phyloP scores from a whole-genome alignment of 352 stramenopile species.

The Globisporangium solare region DNA sequence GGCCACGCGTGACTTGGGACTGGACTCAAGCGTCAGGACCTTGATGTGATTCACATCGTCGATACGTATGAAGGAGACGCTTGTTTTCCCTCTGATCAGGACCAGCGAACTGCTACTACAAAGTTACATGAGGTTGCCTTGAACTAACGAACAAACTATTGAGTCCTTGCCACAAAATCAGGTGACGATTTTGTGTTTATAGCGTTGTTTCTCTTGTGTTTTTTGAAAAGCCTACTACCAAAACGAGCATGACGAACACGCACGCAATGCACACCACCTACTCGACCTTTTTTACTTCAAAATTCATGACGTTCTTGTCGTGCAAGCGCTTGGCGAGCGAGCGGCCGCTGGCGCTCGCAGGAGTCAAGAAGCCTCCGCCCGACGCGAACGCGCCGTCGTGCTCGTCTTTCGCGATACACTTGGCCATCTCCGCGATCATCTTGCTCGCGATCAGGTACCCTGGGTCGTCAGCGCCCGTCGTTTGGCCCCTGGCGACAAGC shows the following conservation, averaged over 20 bases:
- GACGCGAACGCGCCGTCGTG: conserved; percentile 14
- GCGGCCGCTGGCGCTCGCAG: conserved; percentile 31
- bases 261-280: background rate
- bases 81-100: too few relatives aligned
- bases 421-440: conserved; percentile 36
- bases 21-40: too few relatives aligned
- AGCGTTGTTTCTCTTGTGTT: too few relatives aligned
- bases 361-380: conserved; percentile 33
- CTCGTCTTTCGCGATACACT: conserved; percentile 31
- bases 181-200: too few relatives aligned
- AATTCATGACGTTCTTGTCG: conserved; percentile 31
- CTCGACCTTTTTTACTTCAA: conserved; percentile 20
- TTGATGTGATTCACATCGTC: too few relatives aligned
- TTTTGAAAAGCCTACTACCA: too few relatives aligned
- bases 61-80: too few relatives aligned
- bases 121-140: too few relatives aligned
- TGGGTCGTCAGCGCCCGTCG: conserved; percentile 23
- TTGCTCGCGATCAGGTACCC: conserved; percentile 37
- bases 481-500: conserved; percentile 18
- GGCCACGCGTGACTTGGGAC: background rate
- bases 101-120: too few relatives aligned
- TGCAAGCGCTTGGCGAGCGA: conserved; percentile 31
- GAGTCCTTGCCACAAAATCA: background rate
- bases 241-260: too few relatives aligned
- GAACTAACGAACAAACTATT: background rate